phyloP scores from a whole-genome alignment of 805 yeast genomes.

The Candida adriatica region DNA sequence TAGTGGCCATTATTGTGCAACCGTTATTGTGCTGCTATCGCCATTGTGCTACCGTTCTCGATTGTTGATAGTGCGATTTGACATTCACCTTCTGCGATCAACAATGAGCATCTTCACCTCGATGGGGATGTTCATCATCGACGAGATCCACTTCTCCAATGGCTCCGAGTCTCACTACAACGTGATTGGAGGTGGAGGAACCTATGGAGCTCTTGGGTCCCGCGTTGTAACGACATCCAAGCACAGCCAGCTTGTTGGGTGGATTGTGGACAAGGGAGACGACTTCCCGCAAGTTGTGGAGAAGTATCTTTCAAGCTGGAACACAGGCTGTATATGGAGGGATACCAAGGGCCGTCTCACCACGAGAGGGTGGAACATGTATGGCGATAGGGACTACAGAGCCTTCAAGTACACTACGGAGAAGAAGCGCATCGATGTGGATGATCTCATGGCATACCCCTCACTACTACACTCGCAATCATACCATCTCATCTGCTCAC shows the following conservation, averaged over 20 bases:
- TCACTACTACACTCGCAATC: conserved; percentile 36
- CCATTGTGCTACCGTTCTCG: too few species aligned
- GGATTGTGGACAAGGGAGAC: conserved; percentile 72
- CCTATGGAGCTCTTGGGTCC: conserved; percentile 73
- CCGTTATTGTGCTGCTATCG: too few species aligned
- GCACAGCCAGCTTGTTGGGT: conserved; percentile 42
- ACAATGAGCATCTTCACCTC: conserved; percentile 42
- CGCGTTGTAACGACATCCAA: conserved; percentile 41
- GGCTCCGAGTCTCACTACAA: conserved; percentile 31
- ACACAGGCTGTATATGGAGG: conserved; percentile 52
- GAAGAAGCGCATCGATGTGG: conserved; percentile 49
- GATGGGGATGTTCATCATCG: conserved; percentile 86
- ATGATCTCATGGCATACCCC: conserved; percentile 40
- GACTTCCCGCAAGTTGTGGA: conserved; percentile 59
- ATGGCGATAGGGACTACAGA: conserved; percentile 55
- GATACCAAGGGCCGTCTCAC: conserved; percentile 48
- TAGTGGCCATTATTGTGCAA: background rate
- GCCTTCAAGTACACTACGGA: conserved; percentile 56
- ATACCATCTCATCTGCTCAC: conserved; percentile 71
- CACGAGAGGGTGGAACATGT: conserved; percentile 76
- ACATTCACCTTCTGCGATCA: too few species aligned
- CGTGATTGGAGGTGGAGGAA: conserved; percentile 87
- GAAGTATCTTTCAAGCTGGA: conserved; percentile 49
- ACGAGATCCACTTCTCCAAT: conserved; percentile 61
- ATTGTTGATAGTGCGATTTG: too few species aligned